phyloP scores from a whole-genome alignment of 176 grass and related monocot species.

The Oryza glumipatula region DNA sequence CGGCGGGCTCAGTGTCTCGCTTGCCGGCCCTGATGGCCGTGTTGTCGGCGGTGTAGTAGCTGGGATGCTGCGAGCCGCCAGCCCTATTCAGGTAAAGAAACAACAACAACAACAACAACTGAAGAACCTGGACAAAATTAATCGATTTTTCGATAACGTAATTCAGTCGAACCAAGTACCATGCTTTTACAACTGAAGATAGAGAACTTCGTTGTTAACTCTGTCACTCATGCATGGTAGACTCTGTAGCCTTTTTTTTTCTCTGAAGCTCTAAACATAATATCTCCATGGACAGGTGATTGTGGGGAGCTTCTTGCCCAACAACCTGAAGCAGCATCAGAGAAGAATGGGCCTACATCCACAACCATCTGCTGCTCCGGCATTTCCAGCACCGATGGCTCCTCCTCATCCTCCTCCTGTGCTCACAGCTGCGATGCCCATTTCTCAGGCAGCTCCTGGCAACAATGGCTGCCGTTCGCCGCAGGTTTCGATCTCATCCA shows the following conservation, averaged over 20 bases:
- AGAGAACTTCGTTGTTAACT: not conserved
- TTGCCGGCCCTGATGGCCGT: constrained; percentile 89
- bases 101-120: not conserved
- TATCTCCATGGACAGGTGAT: constrained; percentile 60
- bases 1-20: constrained; percentile 84
- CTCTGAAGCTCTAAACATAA: not conserved
- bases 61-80: constrained; percentile 80
- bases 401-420: constrained; percentile 20
- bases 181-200: not conserved
- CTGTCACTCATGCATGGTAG: not conserved
- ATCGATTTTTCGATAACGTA: not conserved
- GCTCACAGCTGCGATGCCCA: constrained; percentile 59
- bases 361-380: not conserved
- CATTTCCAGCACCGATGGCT: not conserved
- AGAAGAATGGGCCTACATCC: constrained; percentile 51
- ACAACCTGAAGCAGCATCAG: constrained; percentile 86
- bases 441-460: constrained; percentile 78
- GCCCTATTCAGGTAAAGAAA: constrained; percentile 82
- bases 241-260: not conserved
- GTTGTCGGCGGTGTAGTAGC: constrained; percentile 84
- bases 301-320: constrained; percentile 88
- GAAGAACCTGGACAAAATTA: not conserved
- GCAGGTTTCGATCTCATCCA: not conserved
- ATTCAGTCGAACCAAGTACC: not conserved
- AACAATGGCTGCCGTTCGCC: constrained; percentile 45